These are phyloP conservation scores for Malus fusca DNA, from an alignment of 306 rosid species.

Conservation along the genomic window DNA sequence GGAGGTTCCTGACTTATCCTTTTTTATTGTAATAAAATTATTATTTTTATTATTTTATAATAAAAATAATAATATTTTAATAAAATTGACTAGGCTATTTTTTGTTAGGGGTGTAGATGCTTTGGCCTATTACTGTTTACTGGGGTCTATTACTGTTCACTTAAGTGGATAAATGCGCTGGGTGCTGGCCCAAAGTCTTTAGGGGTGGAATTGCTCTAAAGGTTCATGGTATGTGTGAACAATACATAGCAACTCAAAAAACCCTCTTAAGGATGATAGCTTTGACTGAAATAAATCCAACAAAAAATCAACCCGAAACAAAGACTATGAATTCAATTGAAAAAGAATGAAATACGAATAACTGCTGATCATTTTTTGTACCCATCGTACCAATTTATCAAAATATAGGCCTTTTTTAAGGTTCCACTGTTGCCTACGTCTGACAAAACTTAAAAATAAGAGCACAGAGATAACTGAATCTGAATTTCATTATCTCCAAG, in stretches of 20 bases:
- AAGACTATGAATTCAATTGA: not conserved
- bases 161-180: too few species aligned
- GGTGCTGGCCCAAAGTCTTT: too few species aligned
- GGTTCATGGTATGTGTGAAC: not conserved
- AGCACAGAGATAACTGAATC: not conserved
- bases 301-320: not conserved
- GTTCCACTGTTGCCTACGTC: not conserved
- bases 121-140: too few species aligned
- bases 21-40: too few species aligned
- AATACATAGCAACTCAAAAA: not conserved
- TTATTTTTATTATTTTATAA: too few species aligned
- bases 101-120: too few species aligned
- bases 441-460: not conserved
- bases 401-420: not conserved
- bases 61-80: too few species aligned
- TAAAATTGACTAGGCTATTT: too few species aligned
- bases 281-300: not conserved
- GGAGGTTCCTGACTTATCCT: too few species aligned
- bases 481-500: too few species aligned
- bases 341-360: not conserved
- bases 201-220: too few species aligned
- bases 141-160: too few species aligned
- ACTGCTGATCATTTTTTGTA: not conserved
- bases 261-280: not conserved
- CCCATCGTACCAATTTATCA: not conserved